Evolutionary conservation across 192 early-diverging fungal species (phyloP), one percentile per base, ranked within the genome.

Genomic region (Irineochytrium annulatum): DNA sequence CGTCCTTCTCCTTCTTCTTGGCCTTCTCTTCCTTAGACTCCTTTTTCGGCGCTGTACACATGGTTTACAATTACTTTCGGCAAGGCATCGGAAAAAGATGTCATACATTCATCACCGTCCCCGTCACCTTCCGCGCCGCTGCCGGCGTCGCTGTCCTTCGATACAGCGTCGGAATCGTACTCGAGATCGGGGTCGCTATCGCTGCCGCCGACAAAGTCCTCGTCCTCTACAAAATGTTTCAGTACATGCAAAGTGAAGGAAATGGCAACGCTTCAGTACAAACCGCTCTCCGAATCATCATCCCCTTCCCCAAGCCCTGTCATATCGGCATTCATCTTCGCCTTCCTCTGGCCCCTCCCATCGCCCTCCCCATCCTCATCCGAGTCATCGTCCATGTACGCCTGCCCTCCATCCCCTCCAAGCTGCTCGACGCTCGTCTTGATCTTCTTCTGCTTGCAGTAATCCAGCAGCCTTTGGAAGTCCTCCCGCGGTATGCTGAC

Each of bases 401-500:
- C 56, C 54, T 65, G 59, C 57, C 68, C 67, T 43, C 76, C 78
- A 43, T 73, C 74, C 59, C 78, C 79, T 19, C 61, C 72, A 13
- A 75, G 75, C 13, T 58, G 13, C 26, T 65, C 63, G 5, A 55
- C 58, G 13, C 55, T 52, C 19, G 58, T 48, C 11, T 39, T 41
- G n/a, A 75, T 34, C 48, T 90, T 88, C 68, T 96, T 93, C 49
- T 75, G 74, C 43, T 83, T 76, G 77, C 94, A 80, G 64, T 87
- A 98, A 43, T 82, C 76, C 59, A 90, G 89, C 32, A 98, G 72
- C 43, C 75, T 80, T 16, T 85, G 77, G 61, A 93, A 88, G 64
- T 98, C 95, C 72, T 95, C 92, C 44, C 89, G 80, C 51, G 90
- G 85, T 43, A 98, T 91, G 65, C 87, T 91, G 30, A 86, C 86